Evolutionary conservation across 768 basidiomycete species (phyloP).

Genomic region (Lepiota brunneoincarnata): DNA sequence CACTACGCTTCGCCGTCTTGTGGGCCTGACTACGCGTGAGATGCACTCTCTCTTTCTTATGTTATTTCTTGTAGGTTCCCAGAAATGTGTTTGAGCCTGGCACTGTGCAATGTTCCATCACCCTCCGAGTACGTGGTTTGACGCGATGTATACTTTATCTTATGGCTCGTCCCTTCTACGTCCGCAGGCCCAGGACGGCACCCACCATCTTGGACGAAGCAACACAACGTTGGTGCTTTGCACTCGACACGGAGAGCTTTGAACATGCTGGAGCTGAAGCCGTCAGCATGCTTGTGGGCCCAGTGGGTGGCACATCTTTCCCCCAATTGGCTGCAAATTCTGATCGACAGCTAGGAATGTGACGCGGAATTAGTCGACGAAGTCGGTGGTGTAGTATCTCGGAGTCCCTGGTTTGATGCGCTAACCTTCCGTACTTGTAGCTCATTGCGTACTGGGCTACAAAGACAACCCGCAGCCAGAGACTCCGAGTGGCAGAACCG

Average conservation of each 20-base stretch:
- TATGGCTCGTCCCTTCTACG: not conserved
- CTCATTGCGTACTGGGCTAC: conserved; percentile 66
- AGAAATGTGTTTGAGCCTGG: conserved; percentile 65
- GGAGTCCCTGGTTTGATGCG: not conserved
- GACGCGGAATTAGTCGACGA: conserved; percentile 62
- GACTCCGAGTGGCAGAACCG: conserved; percentile 50
- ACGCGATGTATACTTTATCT: not conserved
- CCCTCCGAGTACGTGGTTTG: conserved; percentile 55
- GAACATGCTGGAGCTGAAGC: conserved; percentile 66
- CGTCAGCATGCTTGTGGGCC: conserved; percentile 51
- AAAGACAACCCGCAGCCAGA: conserved; percentile 48
- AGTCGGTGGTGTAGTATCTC: conserved; percentile 35
- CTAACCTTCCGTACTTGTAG: conserved; percentile 30
- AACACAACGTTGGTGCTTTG: conserved; percentile 58
- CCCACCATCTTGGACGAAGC: conserved; percentile 65
- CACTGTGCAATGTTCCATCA: conserved; percentile 65
- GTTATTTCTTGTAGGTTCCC: conserved; percentile 52
- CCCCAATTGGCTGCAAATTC: not conserved
- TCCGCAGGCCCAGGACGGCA: conserved; percentile 31
- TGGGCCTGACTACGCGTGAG: conserved; percentile 29
- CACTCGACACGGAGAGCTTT: conserved; percentile 63
- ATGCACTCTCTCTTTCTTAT: conserved; percentile 6
- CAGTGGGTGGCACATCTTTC: conserved; percentile 36
- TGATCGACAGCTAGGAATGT: conserved; percentile 35
- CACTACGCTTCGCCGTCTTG: conserved; percentile 64